Evolutionary conservation across 108 stramenopile species (phyloP), one percentile per base, ranked within the genome.

Genomic region (Cyclotella baltica): DNA sequence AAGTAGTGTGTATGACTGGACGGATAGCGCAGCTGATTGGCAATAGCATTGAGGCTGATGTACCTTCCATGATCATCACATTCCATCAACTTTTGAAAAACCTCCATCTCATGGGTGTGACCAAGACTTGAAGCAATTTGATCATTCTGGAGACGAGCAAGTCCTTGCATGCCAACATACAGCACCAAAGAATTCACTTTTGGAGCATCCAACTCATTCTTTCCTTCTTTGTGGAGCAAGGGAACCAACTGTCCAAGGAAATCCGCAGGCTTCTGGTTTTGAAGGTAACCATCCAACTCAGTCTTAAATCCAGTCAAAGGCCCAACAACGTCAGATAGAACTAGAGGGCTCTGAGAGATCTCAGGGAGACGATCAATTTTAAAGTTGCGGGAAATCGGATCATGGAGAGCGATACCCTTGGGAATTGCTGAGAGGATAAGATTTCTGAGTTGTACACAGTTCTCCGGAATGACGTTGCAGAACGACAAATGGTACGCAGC

Each of bases 1-100:
- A 98, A 99, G 86, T 98, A 99, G 85, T 99, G 98, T 40, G 99
- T 99, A 85, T 99, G 98, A 74, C 93, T 98, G 68, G 98, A 99
- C 22, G 99, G 99, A 76, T 97, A 99, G 33, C 99, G 94, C 19
- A 99, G 96, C 85, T 99, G 98, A 76, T 99, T 98, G 36, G 98
- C 99, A 64, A 99, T 93, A 34, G 98, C 98, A 72, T 99, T 98
- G 74, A 99, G 87, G 84, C 96, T 88, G 62, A 92, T 88, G 89
- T 99, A 99, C 37, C 99, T 87, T 9, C 95, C 96, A 40, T 90
- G 91, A 67, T 97, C 92, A 77, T 98, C 94, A 53, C 98, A 85
- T 35, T 95, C 91, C 88, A 98, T 92, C 69, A 99, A 83, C 74
- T 89, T 91, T 68, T 90, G 85, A 31, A 96, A 72, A 30, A 98